Evolutionary conservation across 192 early-diverging fungal genomes (phyloP).

Genomic region (Phycomyces blakesleeanus): DNA sequence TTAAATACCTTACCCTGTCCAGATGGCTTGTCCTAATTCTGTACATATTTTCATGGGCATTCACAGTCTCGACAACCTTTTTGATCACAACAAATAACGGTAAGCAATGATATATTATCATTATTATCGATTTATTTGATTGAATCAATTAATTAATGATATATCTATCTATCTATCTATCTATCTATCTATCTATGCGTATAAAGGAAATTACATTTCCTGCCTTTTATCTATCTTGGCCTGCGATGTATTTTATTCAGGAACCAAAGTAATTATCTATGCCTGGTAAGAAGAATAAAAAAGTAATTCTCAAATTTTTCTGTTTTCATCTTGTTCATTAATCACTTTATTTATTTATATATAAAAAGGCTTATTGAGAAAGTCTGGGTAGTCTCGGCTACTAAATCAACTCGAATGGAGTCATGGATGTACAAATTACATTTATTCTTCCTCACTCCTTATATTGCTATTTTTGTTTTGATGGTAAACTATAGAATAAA

Average conservation of each 20-base stretch:
- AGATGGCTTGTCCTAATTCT: conserved; percentile 36
- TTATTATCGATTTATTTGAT: too few relatives aligned
- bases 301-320: too few relatives aligned
- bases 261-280: conserved; percentile 43
- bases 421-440: conserved; percentile 29
- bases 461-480: conserved; percentile 30
- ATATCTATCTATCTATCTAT: not conserved
- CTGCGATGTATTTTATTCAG: conserved; percentile 46
- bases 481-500: conserved; percentile 24
- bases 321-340: too few relatives aligned
- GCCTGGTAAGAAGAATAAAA: conserved; percentile 26
- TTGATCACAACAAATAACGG: conserved; percentile 43
- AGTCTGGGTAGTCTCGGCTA: conserved; percentile 30
- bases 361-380: conserved; percentile 29
- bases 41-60: conserved; percentile 47
- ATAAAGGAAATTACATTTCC: conserved; percentile 28
- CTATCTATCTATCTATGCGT: not conserved
- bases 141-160: too few relatives aligned
- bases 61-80: conserved; percentile 32
- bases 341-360: not conserved
- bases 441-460: conserved; percentile 22
- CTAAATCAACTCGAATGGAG: conserved; percentile 16
- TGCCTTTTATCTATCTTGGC: conserved; percentile 37
- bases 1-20: conserved; percentile 32
- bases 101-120: conserved; percentile 19